phyloP scores from a whole-genome alignment of 352 stramenopile species.

The Globisporangium spiculum region DNA sequence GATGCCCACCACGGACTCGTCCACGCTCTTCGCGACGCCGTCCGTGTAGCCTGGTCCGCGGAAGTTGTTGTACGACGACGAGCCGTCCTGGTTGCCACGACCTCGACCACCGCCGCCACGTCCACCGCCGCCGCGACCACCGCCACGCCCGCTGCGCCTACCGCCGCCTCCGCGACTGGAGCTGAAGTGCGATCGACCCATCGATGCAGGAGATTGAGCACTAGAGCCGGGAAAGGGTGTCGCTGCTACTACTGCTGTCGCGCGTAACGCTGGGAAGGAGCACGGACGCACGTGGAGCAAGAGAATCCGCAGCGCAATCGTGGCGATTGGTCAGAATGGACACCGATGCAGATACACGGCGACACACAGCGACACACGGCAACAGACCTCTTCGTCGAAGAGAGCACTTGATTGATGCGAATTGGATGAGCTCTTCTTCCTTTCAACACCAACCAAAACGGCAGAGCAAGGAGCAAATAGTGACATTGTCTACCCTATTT shows the following conservation, averaged over 20 bases:
- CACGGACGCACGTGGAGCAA: background rate
- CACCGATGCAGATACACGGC: background rate
- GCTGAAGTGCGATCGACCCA: constrained; percentile 17
- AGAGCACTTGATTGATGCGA: background rate
- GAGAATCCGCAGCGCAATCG: constrained; percentile 7
- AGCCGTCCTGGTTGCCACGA: constrained; percentile 18
- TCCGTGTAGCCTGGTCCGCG: constrained; percentile 72
- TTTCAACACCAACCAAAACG: constrained; percentile 16
- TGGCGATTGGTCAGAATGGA: background rate
- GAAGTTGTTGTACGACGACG: constrained; percentile 32
- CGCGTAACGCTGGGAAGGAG: background rate
- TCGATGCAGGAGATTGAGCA: background rate
- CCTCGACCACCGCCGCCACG: constrained; percentile 16
- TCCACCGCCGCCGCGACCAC: constrained; percentile 20
- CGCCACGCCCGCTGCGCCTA: constrained; percentile 25
- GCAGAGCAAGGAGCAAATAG: background rate
- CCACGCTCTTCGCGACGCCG: constrained; percentile 65
- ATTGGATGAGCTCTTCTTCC: constrained; percentile 7
- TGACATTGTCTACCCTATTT: background rate
- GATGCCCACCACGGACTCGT: constrained; percentile 78
- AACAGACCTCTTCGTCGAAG: constrained; percentile 2
- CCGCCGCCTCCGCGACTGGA: constrained; percentile 24
- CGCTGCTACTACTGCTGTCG: background rate
- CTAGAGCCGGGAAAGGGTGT: background rate
- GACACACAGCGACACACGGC: background rate